Percentiles rank a stretch among this genome's conserved stretches.
These are phyloP conservation scores for Chrysoporthe cubensis DNA, from an alignment of 2,329 filamentous ascomycete genomes.

Conservation along the genomic window DNA sequence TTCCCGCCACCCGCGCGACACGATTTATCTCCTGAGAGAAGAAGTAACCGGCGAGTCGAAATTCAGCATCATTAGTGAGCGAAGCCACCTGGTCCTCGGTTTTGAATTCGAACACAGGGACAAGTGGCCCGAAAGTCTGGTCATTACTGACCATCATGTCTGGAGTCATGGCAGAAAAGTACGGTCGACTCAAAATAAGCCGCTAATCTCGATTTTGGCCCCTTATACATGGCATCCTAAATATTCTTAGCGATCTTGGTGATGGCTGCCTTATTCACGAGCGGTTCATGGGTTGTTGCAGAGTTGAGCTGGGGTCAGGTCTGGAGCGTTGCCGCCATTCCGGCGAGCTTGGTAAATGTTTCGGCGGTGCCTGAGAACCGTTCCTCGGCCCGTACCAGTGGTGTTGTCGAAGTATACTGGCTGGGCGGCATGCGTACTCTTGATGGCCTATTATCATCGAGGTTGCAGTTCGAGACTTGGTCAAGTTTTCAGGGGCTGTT, in stretches of 20 bases:
- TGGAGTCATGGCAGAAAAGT: not conserved
- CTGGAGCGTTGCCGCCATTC: too few species aligned
- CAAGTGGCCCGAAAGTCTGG: not conserved
- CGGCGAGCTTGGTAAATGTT: too few species aligned
- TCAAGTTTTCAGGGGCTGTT: too few species aligned
- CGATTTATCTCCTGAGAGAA: constrained; percentile 9
- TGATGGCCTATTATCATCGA: too few species aligned
- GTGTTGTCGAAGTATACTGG: too few species aligned
- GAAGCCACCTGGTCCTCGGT: not conserved
- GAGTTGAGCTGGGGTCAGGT: too few species aligned
- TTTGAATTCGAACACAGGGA: not conserved
- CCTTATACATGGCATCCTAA: constrained; percentile 30
- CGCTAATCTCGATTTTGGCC: constrained; percentile 38
- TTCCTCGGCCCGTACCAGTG: too few species aligned
- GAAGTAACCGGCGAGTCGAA: constrained; percentile 3
- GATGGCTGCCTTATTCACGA: constrained; percentile 19
- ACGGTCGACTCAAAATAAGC: constrained; percentile 35
- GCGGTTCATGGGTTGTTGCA: not conserved
- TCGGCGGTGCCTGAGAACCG: too few species aligned
- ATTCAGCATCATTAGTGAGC: constrained; percentile 7
- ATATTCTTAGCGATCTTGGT: constrained; percentile 31
- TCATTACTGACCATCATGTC: not conserved
- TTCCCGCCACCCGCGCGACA: constrained; percentile 1
- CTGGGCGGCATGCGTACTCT: too few species aligned
- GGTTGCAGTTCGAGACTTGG: too few species aligned